Base-by-base conservation (phyloP, 2,329 filamentous ascomycete genomes). In the Alternaria arbusti region DNA sequence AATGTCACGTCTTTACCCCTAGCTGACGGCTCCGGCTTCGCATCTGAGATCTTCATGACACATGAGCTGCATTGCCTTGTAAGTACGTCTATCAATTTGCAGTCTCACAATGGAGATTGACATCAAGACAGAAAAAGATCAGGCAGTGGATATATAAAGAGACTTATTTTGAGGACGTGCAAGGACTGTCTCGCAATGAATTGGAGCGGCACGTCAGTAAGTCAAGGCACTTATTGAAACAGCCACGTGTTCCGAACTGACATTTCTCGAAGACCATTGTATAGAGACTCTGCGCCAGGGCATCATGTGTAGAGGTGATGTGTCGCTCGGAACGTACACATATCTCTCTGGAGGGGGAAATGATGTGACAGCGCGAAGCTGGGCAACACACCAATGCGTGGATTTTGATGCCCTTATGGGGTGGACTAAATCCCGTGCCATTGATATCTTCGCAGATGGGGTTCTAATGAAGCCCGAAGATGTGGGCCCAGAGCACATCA, bases 31-130 rank as follows among this genome's bases (percentile, higher is more conserved):
- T 55, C 51, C 7, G 51, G 51, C 12, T 55, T 20, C 32, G 30
- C 36, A 12, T 36, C 51, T 3, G 9, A 55, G 36, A 36, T 55
- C 5, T 55, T 44, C 51, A 44, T 55, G 36, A 15, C 28, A 4
- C 51, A 55, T 55, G 51, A 55, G 20, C 28, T 55, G n/a, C 51
- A 55, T 36, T 55, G 51, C 32, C 20, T 55, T 6, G 51, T 55
- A 17, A 11, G 23, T 23, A 23, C 23, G 1, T 23, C 23, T 23
- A 23, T 23, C 5, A 6, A 23, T 23, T 23, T 6, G 23, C 6
- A 23, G 23, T 23, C 23, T 23, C 23, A 23, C 5, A 23, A 23
- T 23, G 23, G 23, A 23, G 23, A 23, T 23, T 23, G 23, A 23
- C 23, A 5, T 28, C 12, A 8, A 26, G 12, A 15, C 28, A 55